A percentile compares a stretch with the other conserved stretches of the same genome.
Conservation (phyloP, 768 basidiomycete species). For the Exidia glandulosa region DNA sequence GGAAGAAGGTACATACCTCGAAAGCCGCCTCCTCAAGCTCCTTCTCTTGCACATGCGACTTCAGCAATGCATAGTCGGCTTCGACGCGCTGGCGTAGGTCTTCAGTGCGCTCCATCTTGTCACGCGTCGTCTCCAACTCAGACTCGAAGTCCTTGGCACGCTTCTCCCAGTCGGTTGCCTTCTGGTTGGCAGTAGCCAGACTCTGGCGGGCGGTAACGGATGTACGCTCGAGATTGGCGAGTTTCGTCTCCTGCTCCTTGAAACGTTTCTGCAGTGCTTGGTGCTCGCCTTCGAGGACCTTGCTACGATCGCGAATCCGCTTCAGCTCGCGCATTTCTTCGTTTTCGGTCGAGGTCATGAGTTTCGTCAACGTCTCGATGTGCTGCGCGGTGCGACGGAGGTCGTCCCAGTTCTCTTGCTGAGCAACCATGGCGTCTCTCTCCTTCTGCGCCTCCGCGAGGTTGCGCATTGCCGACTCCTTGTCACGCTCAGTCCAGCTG, state of each 20-base stretch:
- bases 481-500: conserved; percentile 48
- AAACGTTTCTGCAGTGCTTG: conserved; percentile 55
- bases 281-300: conserved; percentile 56
- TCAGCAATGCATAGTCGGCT: conserved; percentile 55
- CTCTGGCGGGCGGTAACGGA: conserved; percentile 47
- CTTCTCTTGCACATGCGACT: conserved; percentile 63
- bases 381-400: conserved; percentile 61
- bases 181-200: conserved; percentile 63
- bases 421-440: conserved; percentile 44
- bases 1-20: conserved; percentile 37
- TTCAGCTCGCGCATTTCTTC: conserved; percentile 66
- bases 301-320: conserved; percentile 44
- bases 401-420: conserved; percentile 73
- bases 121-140: conserved; percentile 47
- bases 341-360: conserved; percentile 52
- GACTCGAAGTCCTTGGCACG: conserved; percentile 61
- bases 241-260: conserved; percentile 59
- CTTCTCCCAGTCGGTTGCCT: conserved; percentile 71
- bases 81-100: conserved; percentile 55
- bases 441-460: conserved; percentile 46
- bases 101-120: conserved; percentile 56
- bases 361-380: conserved; percentile 51
- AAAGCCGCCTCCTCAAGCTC: conserved; percentile 58
- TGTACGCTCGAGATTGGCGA: conserved; percentile 49
- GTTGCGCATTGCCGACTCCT: conserved; percentile 42